Evolutionary conservation across 1,139 yeast species (phyloP).

Genomic region (Debaryomyces coudertii): DNA sequence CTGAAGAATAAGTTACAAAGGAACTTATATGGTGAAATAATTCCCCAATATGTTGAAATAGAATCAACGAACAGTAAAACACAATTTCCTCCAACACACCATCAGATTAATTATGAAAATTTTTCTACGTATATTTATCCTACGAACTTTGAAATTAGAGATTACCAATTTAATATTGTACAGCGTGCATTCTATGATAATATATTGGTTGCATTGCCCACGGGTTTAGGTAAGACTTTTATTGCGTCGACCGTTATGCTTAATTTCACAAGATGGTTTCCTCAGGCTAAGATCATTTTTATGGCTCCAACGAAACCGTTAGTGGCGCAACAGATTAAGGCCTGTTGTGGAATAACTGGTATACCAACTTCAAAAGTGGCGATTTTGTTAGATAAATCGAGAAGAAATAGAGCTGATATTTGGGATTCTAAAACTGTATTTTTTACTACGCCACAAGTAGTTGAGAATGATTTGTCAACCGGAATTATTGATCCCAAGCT

Average conservation of each 20-base stretch:
- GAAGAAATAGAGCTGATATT: slow-evolving; percentile 65
- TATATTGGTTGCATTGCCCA: slow-evolving; percentile 86
- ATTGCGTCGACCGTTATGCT: slow-evolving; percentile 94
- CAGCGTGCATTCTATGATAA: slow-evolving; percentile 72
- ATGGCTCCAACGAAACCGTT: slow-evolving; percentile 97
- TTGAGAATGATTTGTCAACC: slow-evolving; percentile 80
- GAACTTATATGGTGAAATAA: slow-evolving; percentile 10
- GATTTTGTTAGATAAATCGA: slow-evolving; percentile 72
- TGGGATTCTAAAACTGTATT: slow-evolving; percentile 82
- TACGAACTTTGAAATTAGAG: slow-evolving; percentile 78
- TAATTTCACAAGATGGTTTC: slow-evolving; percentile 86
- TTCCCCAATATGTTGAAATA: slow-evolving; percentile 2
- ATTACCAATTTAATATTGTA: slow-evolving; percentile 85
- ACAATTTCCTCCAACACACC: slow-evolving; percentile 48
- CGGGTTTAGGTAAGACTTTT: slow-evolving; percentile 96
- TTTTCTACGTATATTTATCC: slow-evolving; percentile 73
- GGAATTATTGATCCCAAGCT: slow-evolving; percentile 78
- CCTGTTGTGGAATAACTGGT: slow-evolving; percentile 88
- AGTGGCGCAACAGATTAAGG: slow-evolving; percentile 97
- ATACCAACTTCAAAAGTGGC: slow-evolving; percentile 77
- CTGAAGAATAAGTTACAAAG: slow-evolving; percentile 4
- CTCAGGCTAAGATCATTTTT: slow-evolving; percentile 75
- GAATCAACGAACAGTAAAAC: neutral
- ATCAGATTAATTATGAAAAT: slow-evolving; percentile 44
- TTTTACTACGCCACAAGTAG: slow-evolving; percentile 96